Evolutionary conservation across 129 eudicot species (phyloP).

Genomic region (Erigeron canadensis): DNA sequence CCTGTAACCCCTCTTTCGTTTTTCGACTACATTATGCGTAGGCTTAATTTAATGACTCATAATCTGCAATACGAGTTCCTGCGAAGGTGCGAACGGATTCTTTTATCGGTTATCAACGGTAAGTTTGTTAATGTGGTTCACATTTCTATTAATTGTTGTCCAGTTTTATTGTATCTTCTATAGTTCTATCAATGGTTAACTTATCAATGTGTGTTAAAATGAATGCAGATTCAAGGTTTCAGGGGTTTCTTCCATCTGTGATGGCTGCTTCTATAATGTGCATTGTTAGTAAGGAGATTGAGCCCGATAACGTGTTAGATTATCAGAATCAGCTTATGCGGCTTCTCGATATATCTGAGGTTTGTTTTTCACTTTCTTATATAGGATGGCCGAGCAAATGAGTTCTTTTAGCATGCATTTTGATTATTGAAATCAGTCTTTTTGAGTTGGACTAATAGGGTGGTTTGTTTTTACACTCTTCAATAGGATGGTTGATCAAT

Average conservation of each 20-base stretch:
- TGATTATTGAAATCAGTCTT: background rate
- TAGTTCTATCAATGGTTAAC: background rate
- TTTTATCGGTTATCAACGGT: slow-evolving; percentile 64
- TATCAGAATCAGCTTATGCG: slow-evolving; percentile 50
- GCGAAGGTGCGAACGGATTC: slow-evolving; percentile 60
- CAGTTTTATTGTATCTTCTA: too few species aligned
- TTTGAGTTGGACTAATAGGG: background rate
- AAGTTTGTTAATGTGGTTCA: slow-evolving; percentile 34
- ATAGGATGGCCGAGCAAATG: background rate
- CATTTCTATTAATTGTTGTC: background rate
- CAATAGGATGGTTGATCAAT: background rate
- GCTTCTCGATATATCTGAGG: slow-evolving; percentile 64
- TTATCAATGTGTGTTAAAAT: slow-evolving; percentile 20
- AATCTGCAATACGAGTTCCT: slow-evolving; percentile 64
- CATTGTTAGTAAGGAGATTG: slow-evolving; percentile 60
- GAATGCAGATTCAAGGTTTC: slow-evolving; percentile 59
- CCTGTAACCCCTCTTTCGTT: slow-evolving; percentile 85
- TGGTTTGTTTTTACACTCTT: too few species aligned
- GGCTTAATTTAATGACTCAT: slow-evolving; percentile 57
- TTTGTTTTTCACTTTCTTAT: slow-evolving; percentile 31
- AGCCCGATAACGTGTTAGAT: slow-evolving; percentile 46
- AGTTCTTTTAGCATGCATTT: slow-evolving; percentile 15
- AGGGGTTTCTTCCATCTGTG: slow-evolving; percentile 64
- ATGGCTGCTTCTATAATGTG: slow-evolving; percentile 78
- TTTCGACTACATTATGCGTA: slow-evolving; percentile 68